These are phyloP conservation scores for Metarhizium rileyi DNA, from an alignment of 2,329 filamentous ascomycete species.

Conservation along the genomic window DNA sequence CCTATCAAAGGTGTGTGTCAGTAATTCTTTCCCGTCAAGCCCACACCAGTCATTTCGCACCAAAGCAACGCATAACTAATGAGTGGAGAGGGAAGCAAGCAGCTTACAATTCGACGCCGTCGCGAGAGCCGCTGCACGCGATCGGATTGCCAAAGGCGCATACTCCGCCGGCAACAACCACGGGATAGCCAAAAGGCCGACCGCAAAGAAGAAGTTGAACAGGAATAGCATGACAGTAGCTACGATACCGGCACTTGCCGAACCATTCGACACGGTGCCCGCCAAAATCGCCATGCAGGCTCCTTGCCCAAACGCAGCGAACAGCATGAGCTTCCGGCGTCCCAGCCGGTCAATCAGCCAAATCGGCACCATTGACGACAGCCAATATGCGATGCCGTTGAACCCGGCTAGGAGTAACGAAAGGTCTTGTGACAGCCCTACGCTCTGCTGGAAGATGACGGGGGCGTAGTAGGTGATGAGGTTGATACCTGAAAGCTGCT, in stretches of 20 bases:
- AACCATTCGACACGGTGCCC: constrained; percentile 39
- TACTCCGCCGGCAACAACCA: constrained; percentile 35
- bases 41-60: too few species aligned
- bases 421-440: constrained; percentile 42
- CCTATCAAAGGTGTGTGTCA: constrained; percentile 8
- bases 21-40: too few species aligned
- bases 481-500: constrained; percentile 46
- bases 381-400: constrained; percentile 40
- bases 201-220: constrained; percentile 47
- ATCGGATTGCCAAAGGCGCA: constrained; percentile 28
- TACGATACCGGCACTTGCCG: constrained; percentile 40
- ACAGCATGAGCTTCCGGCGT: constrained; percentile 50
- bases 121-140: constrained; percentile 26
- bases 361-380: constrained; percentile 51
- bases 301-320: constrained; percentile 42
- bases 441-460: constrained; percentile 43
- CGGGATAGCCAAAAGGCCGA: constrained; percentile 40
- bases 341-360: constrained; percentile 56
- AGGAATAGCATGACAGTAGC: constrained; percentile 57
- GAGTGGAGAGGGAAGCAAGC: too few species aligned
- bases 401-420: constrained; percentile 44
- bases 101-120: constrained; percentile 20
- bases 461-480: constrained; percentile 55
- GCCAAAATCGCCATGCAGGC: constrained; percentile 54
- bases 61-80: too few species aligned